Conservation (phyloP, 768 basidiomycete species). For the Hirschioporus abietinus region DNA sequence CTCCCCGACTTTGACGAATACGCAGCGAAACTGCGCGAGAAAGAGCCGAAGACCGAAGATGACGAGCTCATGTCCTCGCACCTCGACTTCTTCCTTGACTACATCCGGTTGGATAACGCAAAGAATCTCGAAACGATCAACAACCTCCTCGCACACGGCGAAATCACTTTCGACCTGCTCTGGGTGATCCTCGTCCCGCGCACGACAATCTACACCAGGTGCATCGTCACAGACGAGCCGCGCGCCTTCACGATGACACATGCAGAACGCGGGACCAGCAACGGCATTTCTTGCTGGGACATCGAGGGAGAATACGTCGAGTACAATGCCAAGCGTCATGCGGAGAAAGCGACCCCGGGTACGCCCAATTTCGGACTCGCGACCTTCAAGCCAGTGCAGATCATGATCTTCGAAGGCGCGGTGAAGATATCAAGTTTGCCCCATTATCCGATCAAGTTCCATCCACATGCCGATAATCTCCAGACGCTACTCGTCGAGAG, state of each 20-base stretch:
- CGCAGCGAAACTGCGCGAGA: constrained; percentile 31
- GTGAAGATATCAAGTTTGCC: constrained; percentile 16
- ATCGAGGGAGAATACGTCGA: not conserved
- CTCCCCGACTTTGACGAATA: constrained; percentile 41
- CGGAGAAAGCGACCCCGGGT: constrained; percentile 6
- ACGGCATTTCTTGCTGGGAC: constrained; percentile 24
- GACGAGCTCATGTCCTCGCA: constrained; percentile 34
- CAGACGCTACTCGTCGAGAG: constrained; percentile 8
- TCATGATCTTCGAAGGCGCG: constrained; percentile 17
- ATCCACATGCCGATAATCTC: constrained; percentile 10
- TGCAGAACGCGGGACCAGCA: not conserved
- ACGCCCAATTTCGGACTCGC: constrained; percentile 1
- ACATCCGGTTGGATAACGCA: constrained; percentile 45
- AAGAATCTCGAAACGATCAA: constrained; percentile 41
- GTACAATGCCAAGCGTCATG: constrained; percentile 14
- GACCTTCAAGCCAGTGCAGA: constrained; percentile 4
- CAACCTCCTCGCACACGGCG: constrained; percentile 44
- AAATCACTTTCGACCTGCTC: constrained; percentile 54
- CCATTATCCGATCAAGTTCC: constrained; percentile 17
- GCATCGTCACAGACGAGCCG: constrained; percentile 48
- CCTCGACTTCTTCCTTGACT: constrained; percentile 44
- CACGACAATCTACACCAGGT: constrained; percentile 43
- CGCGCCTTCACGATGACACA: constrained; percentile 32
- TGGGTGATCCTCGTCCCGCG: constrained; percentile 52
- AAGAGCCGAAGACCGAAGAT: constrained; percentile 31